phyloP scores from a whole-genome alignment of 2,329 filamentous ascomycete genomes.

The Ascochyta koolunga region DNA sequence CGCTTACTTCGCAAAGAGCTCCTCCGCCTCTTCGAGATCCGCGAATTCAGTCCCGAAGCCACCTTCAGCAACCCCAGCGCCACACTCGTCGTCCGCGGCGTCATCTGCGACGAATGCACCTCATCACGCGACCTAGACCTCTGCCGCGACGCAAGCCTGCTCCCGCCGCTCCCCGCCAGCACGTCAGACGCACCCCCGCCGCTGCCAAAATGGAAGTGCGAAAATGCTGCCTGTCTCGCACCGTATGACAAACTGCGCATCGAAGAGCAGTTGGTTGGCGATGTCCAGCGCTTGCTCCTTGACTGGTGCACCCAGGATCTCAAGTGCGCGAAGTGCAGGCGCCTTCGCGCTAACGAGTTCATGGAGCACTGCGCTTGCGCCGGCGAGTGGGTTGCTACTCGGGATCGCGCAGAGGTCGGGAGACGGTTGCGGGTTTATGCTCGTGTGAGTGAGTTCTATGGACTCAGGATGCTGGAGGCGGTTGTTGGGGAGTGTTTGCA shows the following conservation, averaged over 20 bases:
- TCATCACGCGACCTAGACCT: conserved; percentile 87
- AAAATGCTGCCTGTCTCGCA: conserved; percentile 66
- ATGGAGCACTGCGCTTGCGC: conserved; percentile 96
- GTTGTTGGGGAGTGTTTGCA: conserved; percentile 71
- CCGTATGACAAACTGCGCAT: conserved; percentile 80
- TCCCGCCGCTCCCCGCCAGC: conserved; percentile 56
- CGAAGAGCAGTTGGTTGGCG: conserved; percentile 80
- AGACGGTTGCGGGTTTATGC: conserved; percentile 71
- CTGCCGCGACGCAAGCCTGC: conserved; percentile 84
- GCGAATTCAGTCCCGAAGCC: conserved; percentile 90
- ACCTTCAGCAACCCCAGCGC: conserved; percentile 85
- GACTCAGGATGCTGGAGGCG: conserved; percentile 77
- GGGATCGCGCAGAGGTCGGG: conserved; percentile 70
- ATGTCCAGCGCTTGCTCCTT: conserved; percentile 75
- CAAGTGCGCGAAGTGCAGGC: conserved; percentile 74
- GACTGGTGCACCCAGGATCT: conserved; percentile 91
- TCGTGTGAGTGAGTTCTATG: conserved; percentile 79
- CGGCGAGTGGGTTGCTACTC: conserved; percentile 78
- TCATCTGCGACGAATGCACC: conserved; percentile 91
- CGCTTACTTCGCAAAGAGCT: conserved; percentile 88
- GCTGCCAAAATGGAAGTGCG: conserved; percentile 77
- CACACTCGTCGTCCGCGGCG: conserved; percentile 72
- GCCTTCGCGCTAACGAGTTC: conserved; percentile 83
- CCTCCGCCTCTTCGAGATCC: conserved; percentile 87
- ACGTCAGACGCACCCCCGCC: conserved; percentile 18